These are phyloP conservation scores for Nothophytophthora sp. DNA, from an alignment of 352 stramenopile species.

Conservation along the genomic window DNA sequence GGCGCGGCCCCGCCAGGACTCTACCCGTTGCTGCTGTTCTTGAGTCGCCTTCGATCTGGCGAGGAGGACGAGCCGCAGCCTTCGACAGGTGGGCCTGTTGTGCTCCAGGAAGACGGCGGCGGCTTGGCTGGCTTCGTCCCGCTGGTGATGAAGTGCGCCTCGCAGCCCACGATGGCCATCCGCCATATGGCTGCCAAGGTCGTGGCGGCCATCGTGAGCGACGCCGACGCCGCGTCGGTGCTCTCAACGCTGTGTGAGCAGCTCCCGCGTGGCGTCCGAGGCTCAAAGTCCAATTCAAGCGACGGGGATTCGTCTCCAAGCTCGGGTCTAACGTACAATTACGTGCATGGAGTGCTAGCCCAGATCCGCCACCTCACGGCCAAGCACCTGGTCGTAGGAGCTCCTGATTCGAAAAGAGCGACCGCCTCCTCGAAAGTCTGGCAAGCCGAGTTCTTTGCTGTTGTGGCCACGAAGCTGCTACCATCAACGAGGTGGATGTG, in stretches of 20 bases:
- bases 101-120: constrained; percentile 16
- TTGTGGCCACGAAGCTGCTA: constrained; percentile 36
- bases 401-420: constrained; percentile 1
- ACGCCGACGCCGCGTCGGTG: constrained; percentile 49
- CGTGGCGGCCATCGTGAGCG: constrained; percentile 65
- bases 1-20: constrained; percentile 55
- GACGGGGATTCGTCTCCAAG: too few relatives aligned
- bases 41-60: constrained; percentile 69
- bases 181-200: constrained; percentile 81
- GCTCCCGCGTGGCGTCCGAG: constrained; percentile 42
- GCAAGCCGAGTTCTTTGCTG: constrained; percentile 25
- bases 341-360: constrained; percentile 60
- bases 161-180: constrained; percentile 71
- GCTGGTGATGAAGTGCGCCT: constrained; percentile 67
- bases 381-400: constrained; percentile 33
- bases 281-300: background rate
- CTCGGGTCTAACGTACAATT: constrained; percentile 53
- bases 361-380: constrained; percentile 57
- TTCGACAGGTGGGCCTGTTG: constrained; percentile 12
- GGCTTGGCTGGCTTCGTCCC: constrained; percentile 55
- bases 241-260: constrained; percentile 34
- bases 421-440: constrained; percentile 6
- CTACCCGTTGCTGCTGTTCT: constrained; percentile 78
- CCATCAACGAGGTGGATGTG: constrained; percentile 54
- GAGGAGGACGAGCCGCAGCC: constrained; percentile 55